Evolutionary conservation across 2,329 filamentous ascomycete genomes (phyloP).

Genomic region (Pseudocercospora fijiensis): DNA sequence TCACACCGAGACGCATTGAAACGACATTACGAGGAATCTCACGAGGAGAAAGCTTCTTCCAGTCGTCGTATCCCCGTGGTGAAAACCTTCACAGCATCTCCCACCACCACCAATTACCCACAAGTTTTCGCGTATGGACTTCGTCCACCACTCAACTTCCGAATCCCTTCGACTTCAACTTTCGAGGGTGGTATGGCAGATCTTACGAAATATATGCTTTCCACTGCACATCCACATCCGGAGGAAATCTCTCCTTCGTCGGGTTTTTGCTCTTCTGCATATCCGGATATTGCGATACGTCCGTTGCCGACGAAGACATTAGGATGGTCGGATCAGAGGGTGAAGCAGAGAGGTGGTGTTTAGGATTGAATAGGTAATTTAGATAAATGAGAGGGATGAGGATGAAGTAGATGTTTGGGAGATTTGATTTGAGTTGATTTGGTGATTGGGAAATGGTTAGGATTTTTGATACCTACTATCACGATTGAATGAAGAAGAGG

Average conservation of each 20-base stretch:
- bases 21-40: neutral
- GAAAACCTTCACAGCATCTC: neutral
- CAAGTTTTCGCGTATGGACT: neutral
- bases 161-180: neutral
- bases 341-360: neutral
- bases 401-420: neutral
- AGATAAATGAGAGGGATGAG: too few species aligned
- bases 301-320: neutral
- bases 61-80: neutral
- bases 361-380: too few species aligned
- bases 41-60: neutral
- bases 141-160: neutral
- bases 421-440: too few species aligned
- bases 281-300: neutral
- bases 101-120: neutral
- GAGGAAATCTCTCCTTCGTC: neutral
- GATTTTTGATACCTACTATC: neutral
- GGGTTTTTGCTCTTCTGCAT: neutral
- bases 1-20: neutral
- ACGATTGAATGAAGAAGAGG: neutral
- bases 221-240: neutral
- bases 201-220: neutral
- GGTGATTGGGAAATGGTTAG: too few species aligned
- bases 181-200: neutral
- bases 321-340: neutral